phyloP scores from a whole-genome alignment of 768 basidiomycete genomes.

The Leccinum ochraceum region DNA sequence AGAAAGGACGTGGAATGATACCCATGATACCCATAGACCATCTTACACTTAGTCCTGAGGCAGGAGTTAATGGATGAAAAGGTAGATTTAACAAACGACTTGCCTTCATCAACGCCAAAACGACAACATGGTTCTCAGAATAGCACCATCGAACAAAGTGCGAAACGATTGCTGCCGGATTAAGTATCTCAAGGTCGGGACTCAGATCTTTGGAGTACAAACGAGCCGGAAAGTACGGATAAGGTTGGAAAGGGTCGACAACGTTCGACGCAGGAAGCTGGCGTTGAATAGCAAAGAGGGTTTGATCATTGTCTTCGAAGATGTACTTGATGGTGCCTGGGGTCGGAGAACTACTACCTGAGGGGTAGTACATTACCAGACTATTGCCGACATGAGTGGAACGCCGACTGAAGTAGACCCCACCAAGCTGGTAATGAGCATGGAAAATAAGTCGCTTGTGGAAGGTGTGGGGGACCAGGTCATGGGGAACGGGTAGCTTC shows the following conservation, averaged over 20 bases:
- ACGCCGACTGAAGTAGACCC: background rate
- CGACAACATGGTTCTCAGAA: background rate
- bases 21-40: too few relatives aligned
- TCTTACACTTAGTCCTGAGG: too few relatives aligned
- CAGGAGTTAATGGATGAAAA: too few relatives aligned
- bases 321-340: background rate
- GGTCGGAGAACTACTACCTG: background rate
- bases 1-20: too few relatives aligned
- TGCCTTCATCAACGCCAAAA: background rate
- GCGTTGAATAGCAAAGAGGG: conserved; percentile 7
- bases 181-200: background rate
- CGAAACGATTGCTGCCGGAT: background rate
- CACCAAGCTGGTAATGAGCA: background rate
- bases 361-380: background rate
- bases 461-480: too few relatives aligned
- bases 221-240: conserved; percentile 13
- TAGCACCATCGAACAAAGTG: background rate
- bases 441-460: background rate
- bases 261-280: background rate
- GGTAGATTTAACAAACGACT: too few relatives aligned
- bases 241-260: conserved; percentile 6
- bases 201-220: background rate
- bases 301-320: background rate
- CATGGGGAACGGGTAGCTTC: too few relatives aligned
- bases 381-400: background rate